Evolutionary conservation across 1,139 yeast genomes (phyloP).

Genomic region (Suhomyces coccinellae): DNA sequence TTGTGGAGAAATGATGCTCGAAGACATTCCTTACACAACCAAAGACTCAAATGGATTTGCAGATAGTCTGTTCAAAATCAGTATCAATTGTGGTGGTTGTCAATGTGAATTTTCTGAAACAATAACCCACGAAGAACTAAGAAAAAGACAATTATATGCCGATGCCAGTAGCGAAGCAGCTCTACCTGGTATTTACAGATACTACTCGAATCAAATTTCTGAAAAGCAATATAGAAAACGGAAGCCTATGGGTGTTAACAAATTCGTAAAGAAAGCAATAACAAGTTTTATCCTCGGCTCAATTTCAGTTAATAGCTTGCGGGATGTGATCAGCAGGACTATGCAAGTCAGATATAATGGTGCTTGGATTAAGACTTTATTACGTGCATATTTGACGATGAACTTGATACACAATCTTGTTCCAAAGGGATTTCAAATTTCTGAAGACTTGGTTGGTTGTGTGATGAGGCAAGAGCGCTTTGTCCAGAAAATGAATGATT

Average conservation of each 20-base stretch:
- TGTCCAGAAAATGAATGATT: constrained; percentile 28
- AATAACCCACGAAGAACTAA: constrained; percentile 22
- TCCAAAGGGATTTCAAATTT: constrained; percentile 16
- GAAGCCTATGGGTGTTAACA: constrained; percentile 6
- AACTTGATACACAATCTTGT: constrained; percentile 25
- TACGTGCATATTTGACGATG: constrained; percentile 20
- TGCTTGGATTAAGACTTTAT: constrained; percentile 6
- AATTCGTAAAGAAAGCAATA: constrained; percentile 4
- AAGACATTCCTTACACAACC: constrained; percentile 18
- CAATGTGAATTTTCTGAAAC: constrained; percentile 4
- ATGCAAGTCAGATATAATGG: constrained; percentile 1
- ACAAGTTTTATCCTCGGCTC: background rate
- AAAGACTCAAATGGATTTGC: constrained; percentile 23
- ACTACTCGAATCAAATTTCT: constrained; percentile 14
- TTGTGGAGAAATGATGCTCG: constrained; percentile 16
- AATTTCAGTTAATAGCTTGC: background rate
- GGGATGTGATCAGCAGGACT: background rate
- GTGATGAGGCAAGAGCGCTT: constrained; percentile 34
- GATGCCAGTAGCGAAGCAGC: constrained; percentile 16
- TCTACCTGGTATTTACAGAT: constrained; percentile 17
- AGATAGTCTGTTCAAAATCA: constrained; percentile 19
- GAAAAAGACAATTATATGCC: constrained; percentile 25
- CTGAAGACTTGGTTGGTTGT: constrained; percentile 35
- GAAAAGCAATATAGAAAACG: constrained; percentile 5
- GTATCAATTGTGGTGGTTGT: constrained; percentile 7